Conservation (phyloP, 1,284 basidiomycete genomes). For the Pisolithus thermaeus region DNA sequence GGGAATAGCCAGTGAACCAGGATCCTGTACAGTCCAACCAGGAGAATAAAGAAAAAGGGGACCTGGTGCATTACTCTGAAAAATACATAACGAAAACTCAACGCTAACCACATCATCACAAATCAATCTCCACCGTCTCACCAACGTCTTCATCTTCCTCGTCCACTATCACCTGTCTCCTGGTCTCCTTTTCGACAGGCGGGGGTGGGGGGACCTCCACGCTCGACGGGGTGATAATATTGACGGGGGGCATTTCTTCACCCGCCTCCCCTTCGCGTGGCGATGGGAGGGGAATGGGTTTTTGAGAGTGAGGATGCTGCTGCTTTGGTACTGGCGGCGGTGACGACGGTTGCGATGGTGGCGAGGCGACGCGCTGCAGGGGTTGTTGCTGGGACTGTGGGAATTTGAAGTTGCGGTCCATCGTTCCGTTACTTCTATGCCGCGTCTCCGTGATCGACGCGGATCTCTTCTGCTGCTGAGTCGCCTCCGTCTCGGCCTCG, state of each 20-base stretch:
- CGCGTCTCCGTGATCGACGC: conserved; percentile 24
- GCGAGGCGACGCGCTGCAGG: conserved; percentile 8
- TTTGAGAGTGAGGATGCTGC: background rate
- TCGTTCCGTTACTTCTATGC: conserved; percentile 52
- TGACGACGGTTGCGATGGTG: conserved; percentile 13
- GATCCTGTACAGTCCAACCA: conserved; percentile 13
- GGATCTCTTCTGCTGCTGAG: conserved; percentile 8
- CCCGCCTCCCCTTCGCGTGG: conserved; percentile 9
- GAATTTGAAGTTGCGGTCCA: conserved; percentile 76
- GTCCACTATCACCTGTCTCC: conserved; percentile 34
- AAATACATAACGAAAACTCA: too few relatives aligned
- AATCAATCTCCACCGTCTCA: conserved; percentile 62
- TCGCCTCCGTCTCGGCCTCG: conserved; percentile 7
- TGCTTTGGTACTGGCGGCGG: conserved; percentile 10
- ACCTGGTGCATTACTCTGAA: too few relatives aligned
- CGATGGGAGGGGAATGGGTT: too few relatives aligned
- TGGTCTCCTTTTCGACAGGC: conserved; percentile 63
- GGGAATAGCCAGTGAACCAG: conserved; percentile 37
- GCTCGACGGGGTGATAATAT: conserved; percentile 49
- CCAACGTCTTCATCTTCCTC: conserved; percentile 65
- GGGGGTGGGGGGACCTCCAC: conserved; percentile 75
- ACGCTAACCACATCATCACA: conserved; percentile 12
- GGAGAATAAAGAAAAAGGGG: too few relatives aligned
- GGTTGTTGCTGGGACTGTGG: conserved; percentile 36
- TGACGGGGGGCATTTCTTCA: conserved; percentile 25